phyloP scores from a whole-genome alignment of 345 rosid species.

The Erodium maritimum region DNA sequence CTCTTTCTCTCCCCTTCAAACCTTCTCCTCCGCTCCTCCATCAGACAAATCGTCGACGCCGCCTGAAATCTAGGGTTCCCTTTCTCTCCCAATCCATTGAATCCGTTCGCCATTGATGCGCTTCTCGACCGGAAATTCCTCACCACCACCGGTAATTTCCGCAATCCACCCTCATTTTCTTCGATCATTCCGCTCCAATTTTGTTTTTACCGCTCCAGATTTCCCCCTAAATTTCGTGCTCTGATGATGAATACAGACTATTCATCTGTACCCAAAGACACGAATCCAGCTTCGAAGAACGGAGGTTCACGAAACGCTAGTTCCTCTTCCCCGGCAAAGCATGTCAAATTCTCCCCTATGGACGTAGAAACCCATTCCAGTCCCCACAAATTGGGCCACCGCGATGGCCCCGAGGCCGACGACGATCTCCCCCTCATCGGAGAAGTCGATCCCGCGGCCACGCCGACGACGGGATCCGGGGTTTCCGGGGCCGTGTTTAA shows the following conservation, averaged over 20 bases:
- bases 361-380: neutral
- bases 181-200: neutral
- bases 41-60: neutral
- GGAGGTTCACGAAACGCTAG: neutral
- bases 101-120: no score
- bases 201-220: no score
- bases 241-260: neutral
- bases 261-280: neutral
- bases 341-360: neutral
- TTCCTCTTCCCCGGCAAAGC: neutral
- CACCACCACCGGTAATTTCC: no score
- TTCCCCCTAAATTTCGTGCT: neutral
- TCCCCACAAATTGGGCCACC: conserved; percentile 13
- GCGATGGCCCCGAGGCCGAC: conserved; percentile 26
- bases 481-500: conserved; percentile 81
- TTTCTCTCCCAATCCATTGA: no score
- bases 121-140: no score
- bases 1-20: no score
- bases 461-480: conserved; percentile 35
- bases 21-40: neutral
- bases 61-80: neutral
- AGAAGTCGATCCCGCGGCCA: neutral
- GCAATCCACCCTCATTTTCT: no score
- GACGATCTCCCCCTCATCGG: conserved; percentile 24
- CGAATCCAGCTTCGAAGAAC: neutral